Evolutionary conservation across 495 filamentous ascomycete genomes (phyloP).

Genomic region (Barbatosphaeria neglecta): DNA sequence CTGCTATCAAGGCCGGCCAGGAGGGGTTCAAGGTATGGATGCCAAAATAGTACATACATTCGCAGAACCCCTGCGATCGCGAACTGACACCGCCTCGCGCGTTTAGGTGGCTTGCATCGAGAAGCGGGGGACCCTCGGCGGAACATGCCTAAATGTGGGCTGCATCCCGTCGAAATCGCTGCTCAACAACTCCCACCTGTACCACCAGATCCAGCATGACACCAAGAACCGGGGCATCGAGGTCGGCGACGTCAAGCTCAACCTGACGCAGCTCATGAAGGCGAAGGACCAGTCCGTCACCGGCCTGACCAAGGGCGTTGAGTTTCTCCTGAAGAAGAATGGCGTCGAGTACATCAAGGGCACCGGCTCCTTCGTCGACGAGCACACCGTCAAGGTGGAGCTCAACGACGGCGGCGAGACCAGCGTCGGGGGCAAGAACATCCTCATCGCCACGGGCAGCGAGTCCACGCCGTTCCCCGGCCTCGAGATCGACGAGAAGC

Average conservation of each 20-base stretch:
- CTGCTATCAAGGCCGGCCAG: constrained; percentile 97
- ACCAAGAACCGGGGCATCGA: constrained; percentile 90
- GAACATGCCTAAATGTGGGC: constrained; percentile 97
- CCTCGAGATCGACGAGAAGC: constrained; percentile 91
- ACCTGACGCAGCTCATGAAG: constrained; percentile 92
- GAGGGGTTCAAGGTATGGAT: constrained; percentile 81
- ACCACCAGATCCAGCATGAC: constrained; percentile 96
- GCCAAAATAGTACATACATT: neutral
- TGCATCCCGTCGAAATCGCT: constrained; percentile 99
- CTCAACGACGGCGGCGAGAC: constrained; percentile 81
- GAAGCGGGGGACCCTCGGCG: constrained; percentile 90
- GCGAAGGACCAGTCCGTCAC: constrained; percentile 87
- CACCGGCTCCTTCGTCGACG: constrained; percentile 71
- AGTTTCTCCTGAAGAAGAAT: constrained; percentile 98
- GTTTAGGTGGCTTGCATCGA: constrained; percentile 88
- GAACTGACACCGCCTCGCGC: constrained; percentile 3
- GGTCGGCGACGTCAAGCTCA: constrained; percentile 92
- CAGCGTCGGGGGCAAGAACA: constrained; percentile 81
- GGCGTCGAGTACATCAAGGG: constrained; percentile 94
- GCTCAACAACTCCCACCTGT: constrained; percentile 98
- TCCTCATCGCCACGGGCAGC: constrained; percentile 89
- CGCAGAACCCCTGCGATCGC: neutral
- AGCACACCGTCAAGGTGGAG: constrained; percentile 85
- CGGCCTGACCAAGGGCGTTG: constrained; percentile 90
- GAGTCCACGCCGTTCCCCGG: constrained; percentile 95